Evolutionary conservation across 1,139 yeast species (phyloP), one percentile per base, ranked within the genome.

Genomic region (Blastobotrys illinoisensis): DNA sequence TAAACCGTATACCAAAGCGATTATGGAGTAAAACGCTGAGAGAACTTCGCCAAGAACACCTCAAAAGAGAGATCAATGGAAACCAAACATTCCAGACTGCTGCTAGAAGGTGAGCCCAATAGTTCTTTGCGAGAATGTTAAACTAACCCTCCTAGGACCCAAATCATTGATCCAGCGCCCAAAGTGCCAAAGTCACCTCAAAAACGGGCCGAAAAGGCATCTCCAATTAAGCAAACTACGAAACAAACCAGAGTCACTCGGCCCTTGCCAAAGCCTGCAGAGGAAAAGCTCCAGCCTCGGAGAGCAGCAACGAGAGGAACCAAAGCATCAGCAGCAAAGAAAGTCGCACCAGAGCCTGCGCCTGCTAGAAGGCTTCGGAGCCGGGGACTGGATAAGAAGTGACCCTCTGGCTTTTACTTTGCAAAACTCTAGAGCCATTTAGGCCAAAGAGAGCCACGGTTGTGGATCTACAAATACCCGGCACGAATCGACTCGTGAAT

Each of bases 1-100:
- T 73, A 7, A 74, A 73, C 60, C 66, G 76, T 46, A 71, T 77
- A 7, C 73, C 77, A 3, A 67, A 76, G 48, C 67, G 70, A 50
- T 66, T 74, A 44, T 75, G 79, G 79, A 72, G 72, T 59, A 67
- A 70, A 50, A 74, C 74, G 51, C 59, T 75, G 23, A 62, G 66
- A 7, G 71, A 74, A 54, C 54, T 66, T 11, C 56, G 54, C 18
- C 55, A 59, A 4, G 61, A 62, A 44, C 53, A 54, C 21, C 32
- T 48, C 40, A 50, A 51, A 20, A 48, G 46, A 28, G 49, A 48
- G 16, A 43, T 45, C 3, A 46, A 51, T 23, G 54, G 50, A 7
- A 44, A 47, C 16, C 48, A 43, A 23, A 28, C 51, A 19, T 23
- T 24, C 21, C 45, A 48, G 24, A 49, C 52, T 13, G 32, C 46